phyloP scores from a whole-genome alignment of 768 basidiomycete genomes.

The Amanita subjunquillea region DNA sequence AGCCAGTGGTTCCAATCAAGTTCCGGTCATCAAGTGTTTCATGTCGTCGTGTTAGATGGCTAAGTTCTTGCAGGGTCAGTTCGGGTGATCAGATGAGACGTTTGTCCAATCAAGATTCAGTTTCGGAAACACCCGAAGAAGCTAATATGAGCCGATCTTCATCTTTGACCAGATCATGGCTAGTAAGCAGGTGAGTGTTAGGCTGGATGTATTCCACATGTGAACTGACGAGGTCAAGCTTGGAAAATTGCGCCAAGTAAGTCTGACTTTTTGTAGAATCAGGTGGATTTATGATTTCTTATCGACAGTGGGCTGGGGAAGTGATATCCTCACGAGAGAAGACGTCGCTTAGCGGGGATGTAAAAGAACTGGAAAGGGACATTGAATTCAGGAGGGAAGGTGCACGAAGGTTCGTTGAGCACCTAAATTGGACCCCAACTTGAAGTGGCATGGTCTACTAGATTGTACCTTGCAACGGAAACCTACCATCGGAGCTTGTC shows the following conservation, averaged over 20 bases:
- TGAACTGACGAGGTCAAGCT: slow-evolving; percentile 28
- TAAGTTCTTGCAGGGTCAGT: too few relatives aligned
- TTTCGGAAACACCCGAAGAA: neutral
- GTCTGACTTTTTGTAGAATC: slow-evolving; percentile 40
- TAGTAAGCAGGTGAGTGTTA: neutral
- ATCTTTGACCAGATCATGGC: neutral
- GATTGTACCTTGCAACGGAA: slow-evolving; percentile 63
- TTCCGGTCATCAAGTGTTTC: too few relatives aligned
- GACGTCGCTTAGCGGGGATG: slow-evolving; percentile 67
- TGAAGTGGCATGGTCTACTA: slow-evolving; percentile 17
- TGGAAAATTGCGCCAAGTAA: too few relatives aligned
- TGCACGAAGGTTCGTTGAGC: slow-evolving; percentile 49
- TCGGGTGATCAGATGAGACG: too few relatives aligned
- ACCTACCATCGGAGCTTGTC: slow-evolving; percentile 61
- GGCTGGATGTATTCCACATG: too few relatives aligned
- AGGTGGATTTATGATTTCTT: too few relatives aligned
- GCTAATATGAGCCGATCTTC: neutral
- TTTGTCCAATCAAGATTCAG: neutral
- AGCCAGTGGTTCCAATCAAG: too few relatives aligned
- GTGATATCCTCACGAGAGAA: slow-evolving; percentile 66
- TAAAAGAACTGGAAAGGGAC: slow-evolving; percentile 73
- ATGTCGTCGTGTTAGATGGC: too few relatives aligned
- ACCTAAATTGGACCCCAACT: neutral
- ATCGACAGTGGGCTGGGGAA: too few relatives aligned
- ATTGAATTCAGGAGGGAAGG: slow-evolving; percentile 74